Conservation (phyloP, 2,329 filamentous ascomycete genomes). For the Cladosporium sphaerospermum region DNA sequence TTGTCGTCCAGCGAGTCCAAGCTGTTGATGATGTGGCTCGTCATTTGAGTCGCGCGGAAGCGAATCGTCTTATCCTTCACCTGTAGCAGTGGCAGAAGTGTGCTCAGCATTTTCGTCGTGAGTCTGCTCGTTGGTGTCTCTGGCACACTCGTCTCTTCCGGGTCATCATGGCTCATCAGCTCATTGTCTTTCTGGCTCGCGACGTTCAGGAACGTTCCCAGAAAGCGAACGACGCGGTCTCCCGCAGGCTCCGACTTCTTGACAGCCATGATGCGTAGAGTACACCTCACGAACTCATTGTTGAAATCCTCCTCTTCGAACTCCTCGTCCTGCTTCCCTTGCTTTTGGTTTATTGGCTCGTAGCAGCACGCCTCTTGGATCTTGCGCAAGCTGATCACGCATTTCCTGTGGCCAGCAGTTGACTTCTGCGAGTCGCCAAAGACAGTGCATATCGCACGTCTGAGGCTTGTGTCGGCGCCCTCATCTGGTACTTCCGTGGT, state of each 20-base stretch:
- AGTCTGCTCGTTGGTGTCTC: slow-evolving; percentile 82
- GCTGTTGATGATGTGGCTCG: slow-evolving; percentile 87
- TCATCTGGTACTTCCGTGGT: slow-evolving; percentile 59
- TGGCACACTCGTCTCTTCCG: slow-evolving; percentile 54
- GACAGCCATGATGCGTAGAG: slow-evolving; percentile 73
- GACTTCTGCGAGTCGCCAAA: slow-evolving; percentile 69
- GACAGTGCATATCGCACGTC: slow-evolving; percentile 60
- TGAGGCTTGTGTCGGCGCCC: slow-evolving; percentile 61
- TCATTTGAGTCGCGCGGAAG: slow-evolving; percentile 81
- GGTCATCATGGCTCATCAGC: slow-evolving; percentile 42
- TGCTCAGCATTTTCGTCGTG: slow-evolving; percentile 65
- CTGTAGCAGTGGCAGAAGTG: slow-evolving; percentile 67
- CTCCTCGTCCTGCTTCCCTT: slow-evolving; percentile 51
- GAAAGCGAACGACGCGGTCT: slow-evolving; percentile 77
- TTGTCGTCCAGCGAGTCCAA: slow-evolving; percentile 89
- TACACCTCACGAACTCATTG: slow-evolving; percentile 73
- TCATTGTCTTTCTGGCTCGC: slow-evolving; percentile 51
- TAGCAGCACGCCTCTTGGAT: slow-evolving; percentile 77
- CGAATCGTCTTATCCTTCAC: slow-evolving; percentile 91
- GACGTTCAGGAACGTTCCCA: slow-evolving; percentile 78
- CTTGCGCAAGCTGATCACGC: slow-evolving; percentile 80
- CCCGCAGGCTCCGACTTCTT: slow-evolving; percentile 89
- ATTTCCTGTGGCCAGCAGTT: slow-evolving; percentile 82
- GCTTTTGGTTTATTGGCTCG: slow-evolving; percentile 47
- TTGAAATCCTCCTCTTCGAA: slow-evolving; percentile 86